phyloP scores from a whole-genome alignment of 495 filamentous ascomycete genomes.

The Endocarpon pusillum region DNA sequence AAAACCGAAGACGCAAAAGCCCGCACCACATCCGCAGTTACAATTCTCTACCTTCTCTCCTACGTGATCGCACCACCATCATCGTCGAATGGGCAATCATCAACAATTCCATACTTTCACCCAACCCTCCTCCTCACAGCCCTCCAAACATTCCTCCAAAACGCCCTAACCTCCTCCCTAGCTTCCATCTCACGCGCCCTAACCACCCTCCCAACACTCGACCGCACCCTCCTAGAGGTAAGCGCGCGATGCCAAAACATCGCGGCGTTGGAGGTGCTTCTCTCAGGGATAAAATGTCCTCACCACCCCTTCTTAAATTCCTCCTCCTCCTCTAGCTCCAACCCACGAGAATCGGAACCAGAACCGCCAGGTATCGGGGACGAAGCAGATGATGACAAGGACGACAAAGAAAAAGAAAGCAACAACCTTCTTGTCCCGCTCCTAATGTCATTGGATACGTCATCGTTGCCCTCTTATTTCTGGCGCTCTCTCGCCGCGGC shows the following conservation, averaged over 20 bases:
- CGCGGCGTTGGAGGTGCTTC: conserved; percentile 64
- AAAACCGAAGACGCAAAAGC: conserved; percentile 65
- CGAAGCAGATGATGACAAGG: conserved; percentile 3
- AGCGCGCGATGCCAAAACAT: conserved; percentile 78
- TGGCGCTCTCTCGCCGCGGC: conserved; percentile 74
- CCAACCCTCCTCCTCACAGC: conserved; percentile 59
- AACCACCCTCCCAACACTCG: conserved; percentile 63
- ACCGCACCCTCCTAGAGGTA: conserved; percentile 66
- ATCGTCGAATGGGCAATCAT: too few species aligned
- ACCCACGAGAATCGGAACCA: conserved; percentile 6
- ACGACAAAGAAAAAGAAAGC: conserved; percentile 7
- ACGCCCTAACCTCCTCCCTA: conserved; percentile 55
- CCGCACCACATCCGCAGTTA: conserved; percentile 53
- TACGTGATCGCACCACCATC: conserved; percentile 26
- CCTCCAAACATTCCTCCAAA: conserved; percentile 64
- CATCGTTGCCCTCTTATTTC: conserved; percentile 75
- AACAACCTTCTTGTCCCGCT: conserved; percentile 56
- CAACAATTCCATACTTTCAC: conserved; percentile 18
- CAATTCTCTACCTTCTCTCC: conserved; percentile 70
- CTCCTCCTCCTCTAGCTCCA: conserved; percentile 7
- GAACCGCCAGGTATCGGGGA: too few species aligned
- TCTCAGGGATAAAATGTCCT: conserved; percentile 49
- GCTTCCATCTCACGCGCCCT: conserved; percentile 54
- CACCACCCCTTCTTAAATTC: conserved; percentile 41
- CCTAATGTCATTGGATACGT: conserved; percentile 65